Conservation (phyloP, 768 basidiomycete species). For the Crucibulum laeve region DNA sequence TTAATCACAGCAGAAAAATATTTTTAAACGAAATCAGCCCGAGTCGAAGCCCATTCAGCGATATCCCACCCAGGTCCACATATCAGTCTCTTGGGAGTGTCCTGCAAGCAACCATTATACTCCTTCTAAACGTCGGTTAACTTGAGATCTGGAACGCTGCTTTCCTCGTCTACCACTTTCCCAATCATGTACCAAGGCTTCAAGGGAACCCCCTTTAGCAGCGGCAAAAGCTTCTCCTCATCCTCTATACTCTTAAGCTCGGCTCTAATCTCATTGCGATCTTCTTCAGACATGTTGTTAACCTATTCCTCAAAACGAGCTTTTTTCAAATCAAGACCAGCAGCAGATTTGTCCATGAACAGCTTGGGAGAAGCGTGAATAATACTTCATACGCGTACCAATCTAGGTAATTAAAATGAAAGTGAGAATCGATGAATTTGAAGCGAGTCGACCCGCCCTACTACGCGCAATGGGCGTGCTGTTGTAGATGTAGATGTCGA, state of each 20-base stretch:
- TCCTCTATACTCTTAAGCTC: conserved; percentile 15
- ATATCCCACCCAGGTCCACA: conserved; percentile 30
- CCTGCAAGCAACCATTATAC: conserved; percentile 25
- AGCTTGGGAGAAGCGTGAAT: no score
- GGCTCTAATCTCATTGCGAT: conserved; percentile 13
- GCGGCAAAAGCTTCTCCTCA: conserved; percentile 9
- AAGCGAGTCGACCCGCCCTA: not conserved
- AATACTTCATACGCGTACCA: no score
- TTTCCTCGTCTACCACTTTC: conserved; percentile 17
- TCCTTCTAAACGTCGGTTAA: conserved; percentile 31
- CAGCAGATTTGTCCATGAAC: no score
- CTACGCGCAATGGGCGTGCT: conserved; percentile 14
- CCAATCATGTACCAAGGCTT: conserved; percentile 26
- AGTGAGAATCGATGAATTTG: not conserved
- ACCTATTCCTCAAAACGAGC: no score
- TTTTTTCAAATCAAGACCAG: no score
- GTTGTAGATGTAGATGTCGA: conserved; percentile 30
- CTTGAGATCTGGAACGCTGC: conserved; percentile 17
- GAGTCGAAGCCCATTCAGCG: conserved; percentile 33
- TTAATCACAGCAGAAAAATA: no score
- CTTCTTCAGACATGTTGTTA: no score
- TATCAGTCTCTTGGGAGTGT: conserved; percentile 19
- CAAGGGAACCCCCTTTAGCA: conserved; percentile 4
- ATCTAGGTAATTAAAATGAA: conserved; percentile 28
- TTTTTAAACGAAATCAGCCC: no score